These are phyloP conservation scores for Talaromyces stipitatus DNA, from an alignment of 495 filamentous ascomycete genomes.

Conservation along the genomic window DNA sequence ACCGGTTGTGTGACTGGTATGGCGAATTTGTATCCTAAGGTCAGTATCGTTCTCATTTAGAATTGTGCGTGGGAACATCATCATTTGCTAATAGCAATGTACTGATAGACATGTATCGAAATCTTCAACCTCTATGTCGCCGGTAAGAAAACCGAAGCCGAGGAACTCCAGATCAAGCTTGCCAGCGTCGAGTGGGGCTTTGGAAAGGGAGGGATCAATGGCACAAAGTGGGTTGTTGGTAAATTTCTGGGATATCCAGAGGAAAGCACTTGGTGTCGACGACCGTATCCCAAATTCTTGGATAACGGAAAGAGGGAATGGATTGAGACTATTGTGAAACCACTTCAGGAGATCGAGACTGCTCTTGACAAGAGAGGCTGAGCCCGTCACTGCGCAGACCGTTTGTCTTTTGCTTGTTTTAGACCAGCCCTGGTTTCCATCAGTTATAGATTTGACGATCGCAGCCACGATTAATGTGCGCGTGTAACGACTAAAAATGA, in stretches of 20 bases:
- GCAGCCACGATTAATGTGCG: background rate
- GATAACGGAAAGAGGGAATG: slow-evolving; percentile 1
- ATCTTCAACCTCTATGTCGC: slow-evolving; percentile 52
- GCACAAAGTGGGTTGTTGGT: slow-evolving; percentile 61
- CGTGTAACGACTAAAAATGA: background rate
- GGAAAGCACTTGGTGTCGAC: slow-evolving; percentile 2
- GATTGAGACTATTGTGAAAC: background rate
- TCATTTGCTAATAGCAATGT: background rate
- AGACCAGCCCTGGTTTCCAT: background rate
- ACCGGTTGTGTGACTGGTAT: slow-evolving; percentile 67
- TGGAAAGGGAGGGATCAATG: slow-evolving; percentile 65
- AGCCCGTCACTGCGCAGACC: background rate
- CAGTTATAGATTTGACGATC: background rate
- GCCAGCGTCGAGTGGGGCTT: slow-evolving; percentile 68
- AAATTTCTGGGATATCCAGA: slow-evolving; percentile 48
- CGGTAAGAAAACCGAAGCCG: slow-evolving; percentile 54
- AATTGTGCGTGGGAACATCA: background rate
- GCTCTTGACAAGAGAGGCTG: background rate
- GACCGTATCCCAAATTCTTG: background rate
- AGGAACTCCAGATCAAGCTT: slow-evolving; percentile 59
- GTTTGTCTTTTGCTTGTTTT: background rate
- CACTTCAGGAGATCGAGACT: background rate
- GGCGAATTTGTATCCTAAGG: slow-evolving; percentile 63
- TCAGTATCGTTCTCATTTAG: background rate
- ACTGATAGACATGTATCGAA: slow-evolving; percentile 41